A percentile compares a stretch with the other conserved stretches of the same genome.
These are phyloP conservation scores for Claviceps sp. DNA, from an alignment of 2,329 filamentous ascomycete species.

Conservation along the genomic window DNA sequence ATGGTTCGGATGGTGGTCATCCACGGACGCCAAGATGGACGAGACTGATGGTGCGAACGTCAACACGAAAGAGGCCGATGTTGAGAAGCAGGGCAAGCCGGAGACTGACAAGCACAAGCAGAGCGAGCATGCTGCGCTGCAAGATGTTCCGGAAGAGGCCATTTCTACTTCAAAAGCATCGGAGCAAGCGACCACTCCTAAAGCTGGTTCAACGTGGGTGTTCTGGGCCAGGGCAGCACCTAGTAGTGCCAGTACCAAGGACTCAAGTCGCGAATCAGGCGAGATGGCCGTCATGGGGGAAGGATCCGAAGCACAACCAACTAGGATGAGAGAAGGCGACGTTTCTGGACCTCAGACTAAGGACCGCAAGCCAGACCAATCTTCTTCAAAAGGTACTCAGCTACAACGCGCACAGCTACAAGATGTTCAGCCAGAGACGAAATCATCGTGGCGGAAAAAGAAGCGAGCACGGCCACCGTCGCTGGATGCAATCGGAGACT, in stretches of 20 bases:
- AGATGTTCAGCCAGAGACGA: conserved; percentile 7
- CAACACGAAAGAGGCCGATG: conserved; percentile 1
- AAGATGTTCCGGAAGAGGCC: conserved; percentile 25
- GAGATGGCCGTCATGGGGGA: conserved; percentile 45
- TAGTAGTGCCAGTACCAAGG: conserved; percentile 19
- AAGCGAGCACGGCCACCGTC: conserved; percentile 35
- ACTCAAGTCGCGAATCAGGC: conserved; percentile 26
- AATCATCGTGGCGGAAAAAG: conserved; percentile 25
- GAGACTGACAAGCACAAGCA: conserved; percentile 9
- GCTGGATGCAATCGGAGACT: conserved; percentile 28
- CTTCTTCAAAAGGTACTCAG: conserved; percentile 18
- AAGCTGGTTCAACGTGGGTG: conserved; percentile 58
- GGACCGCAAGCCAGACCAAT: conserved; percentile 13
- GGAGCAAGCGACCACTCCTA: conserved; percentile 25
- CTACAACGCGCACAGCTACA: no score
- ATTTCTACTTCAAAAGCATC: conserved; percentile 10
- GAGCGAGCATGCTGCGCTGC: conserved; percentile 28
- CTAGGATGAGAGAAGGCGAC: conserved; percentile 30
- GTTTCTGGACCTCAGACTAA: conserved; percentile 25
- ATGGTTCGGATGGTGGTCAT: conserved; percentile 30
- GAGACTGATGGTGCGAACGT: conserved; percentile 2
- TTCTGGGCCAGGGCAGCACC: conserved; percentile 59
- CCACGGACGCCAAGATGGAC: conserved; percentile 7
- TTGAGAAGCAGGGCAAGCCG: conserved; percentile 1
- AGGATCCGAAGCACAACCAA: conserved; percentile 41